Conservation (phyloP, 2,329 filamentous ascomycete genomes). For the Fusarium incarnatum region DNA sequence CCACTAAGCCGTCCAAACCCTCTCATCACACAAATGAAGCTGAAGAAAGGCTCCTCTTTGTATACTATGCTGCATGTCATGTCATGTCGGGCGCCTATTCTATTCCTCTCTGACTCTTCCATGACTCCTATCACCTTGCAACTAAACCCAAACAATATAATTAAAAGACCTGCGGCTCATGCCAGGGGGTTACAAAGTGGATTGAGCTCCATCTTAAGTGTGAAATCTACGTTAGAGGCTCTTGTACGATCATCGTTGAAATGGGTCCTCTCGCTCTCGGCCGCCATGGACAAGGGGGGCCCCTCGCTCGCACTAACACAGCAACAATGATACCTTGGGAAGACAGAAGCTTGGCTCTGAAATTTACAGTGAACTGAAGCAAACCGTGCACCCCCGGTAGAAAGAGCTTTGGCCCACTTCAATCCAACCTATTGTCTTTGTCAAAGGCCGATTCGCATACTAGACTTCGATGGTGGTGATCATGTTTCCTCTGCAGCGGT, state of each 20-base stretch:
- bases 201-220: conserved; percentile 14
- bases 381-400: conserved; percentile 29
- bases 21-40: background rate
- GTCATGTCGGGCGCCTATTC: conserved; percentile 21
- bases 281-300: conserved; percentile 13
- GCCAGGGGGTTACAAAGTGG: conserved; percentile 34
- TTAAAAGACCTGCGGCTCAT: conserved; percentile 24
- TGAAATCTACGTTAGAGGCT: conserved; percentile 28
- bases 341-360: conserved; percentile 19
- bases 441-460: conserved; percentile 34
- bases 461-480: conserved; percentile 33
- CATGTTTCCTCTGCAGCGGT: conserved; percentile 19
- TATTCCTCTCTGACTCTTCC: conserved; percentile 13
- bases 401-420: conserved; percentile 15
- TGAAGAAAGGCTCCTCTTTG: conserved; percentile 18
- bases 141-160: conserved; percentile 6
- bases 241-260: conserved; percentile 24
- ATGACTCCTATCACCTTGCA: conserved; percentile 3
- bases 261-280: conserved; percentile 1
- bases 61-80: conserved; percentile 21
- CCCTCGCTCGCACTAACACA: conserved; percentile 15
- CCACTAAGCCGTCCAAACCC: conserved; percentile 9
- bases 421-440: conserved; percentile 19
- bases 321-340: conserved; percentile 1
- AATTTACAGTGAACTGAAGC: conserved; percentile 5